phyloP scores from a whole-genome alignment of 2,329 filamentous ascomycete genomes.

The Epichloe festucae region DNA sequence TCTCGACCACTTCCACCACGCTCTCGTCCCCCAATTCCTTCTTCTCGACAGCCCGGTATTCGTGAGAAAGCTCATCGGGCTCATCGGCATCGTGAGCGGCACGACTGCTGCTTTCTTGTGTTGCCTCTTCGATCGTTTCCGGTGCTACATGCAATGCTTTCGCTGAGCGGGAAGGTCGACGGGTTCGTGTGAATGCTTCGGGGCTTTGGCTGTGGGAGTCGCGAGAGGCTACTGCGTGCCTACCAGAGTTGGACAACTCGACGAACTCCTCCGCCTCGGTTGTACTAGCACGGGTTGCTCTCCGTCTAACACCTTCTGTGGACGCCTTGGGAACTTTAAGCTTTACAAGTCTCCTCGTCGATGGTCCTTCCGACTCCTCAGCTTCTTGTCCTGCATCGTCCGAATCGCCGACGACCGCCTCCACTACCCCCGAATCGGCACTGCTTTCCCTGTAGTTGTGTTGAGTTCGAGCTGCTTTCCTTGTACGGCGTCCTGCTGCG shows the following conservation, averaged over 20 bases:
- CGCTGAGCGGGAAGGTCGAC: constrained; percentile 33
- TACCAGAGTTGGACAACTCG: constrained; percentile 48
- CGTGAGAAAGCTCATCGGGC: constrained; percentile 24
- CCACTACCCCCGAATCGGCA: constrained; percentile 26
- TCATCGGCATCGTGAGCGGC: constrained; percentile 21
- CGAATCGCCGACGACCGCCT: constrained; percentile 17
- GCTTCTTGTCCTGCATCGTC: constrained; percentile 10
- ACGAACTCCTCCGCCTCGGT: constrained; percentile 42
- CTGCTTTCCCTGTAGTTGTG: constrained; percentile 36
- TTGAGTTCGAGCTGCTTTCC: constrained; percentile 32
- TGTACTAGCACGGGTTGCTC: constrained; percentile 39
- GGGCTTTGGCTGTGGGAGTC: constrained; percentile 44
- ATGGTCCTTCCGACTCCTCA: constrained; percentile 17
- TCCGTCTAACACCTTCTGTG: constrained; percentile 23
- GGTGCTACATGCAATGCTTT: constrained; percentile 39
- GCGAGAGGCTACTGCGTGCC: constrained; percentile 35
- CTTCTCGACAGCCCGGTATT: constrained; percentile 15
- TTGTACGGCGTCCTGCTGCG: constrained; percentile 34
- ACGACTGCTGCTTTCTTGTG: constrained; percentile 35
- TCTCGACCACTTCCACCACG: constrained; percentile 14
- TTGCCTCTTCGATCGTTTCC: constrained; percentile 37
- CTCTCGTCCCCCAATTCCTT: constrained; percentile 19
- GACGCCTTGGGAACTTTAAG: constrained; percentile 26
- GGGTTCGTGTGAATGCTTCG: constrained; percentile 31
- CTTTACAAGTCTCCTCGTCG: constrained; percentile 29